Evolutionary conservation across 1,284 basidiomycete genomes (phyloP).

Genomic region (Ustilago sp.): DNA sequence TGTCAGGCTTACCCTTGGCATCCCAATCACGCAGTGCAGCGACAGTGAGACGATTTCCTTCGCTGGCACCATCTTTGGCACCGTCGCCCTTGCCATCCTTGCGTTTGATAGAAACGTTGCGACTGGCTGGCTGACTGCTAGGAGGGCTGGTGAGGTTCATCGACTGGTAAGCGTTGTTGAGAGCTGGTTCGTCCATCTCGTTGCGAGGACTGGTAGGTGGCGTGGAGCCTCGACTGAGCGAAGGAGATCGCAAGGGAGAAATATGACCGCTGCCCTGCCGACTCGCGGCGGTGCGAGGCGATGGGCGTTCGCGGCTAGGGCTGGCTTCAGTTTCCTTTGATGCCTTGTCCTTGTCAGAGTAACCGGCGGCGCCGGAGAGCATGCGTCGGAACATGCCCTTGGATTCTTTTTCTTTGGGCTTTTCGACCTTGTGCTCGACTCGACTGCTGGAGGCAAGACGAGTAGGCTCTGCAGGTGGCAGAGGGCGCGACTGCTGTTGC

Average conservation of each 20-base stretch:
- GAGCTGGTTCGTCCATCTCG: conserved; percentile 47
- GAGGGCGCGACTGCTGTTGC: conserved; percentile 7
- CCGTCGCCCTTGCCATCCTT: conserved; percentile 36
- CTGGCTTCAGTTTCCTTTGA: conserved; percentile 16
- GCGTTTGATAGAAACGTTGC: conserved; percentile 59
- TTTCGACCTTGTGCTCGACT: conserved; percentile 25
- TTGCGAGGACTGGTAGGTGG: conserved; percentile 56
- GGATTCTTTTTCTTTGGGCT: conserved; percentile 59
- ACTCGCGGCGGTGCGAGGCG: conserved; percentile 31
- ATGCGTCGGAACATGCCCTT: conserved; percentile 66
- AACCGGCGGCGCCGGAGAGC: conserved; percentile 54
- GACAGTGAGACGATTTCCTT: conserved; percentile 58
- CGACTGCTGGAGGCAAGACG: conserved; percentile 24
- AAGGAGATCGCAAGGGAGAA: conserved; percentile 52
- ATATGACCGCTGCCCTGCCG: conserved; percentile 44
- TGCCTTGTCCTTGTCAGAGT: conserved; percentile 37
- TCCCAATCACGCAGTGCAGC: conserved; percentile 67
- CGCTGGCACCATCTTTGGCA: conserved; percentile 25
- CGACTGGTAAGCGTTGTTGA: conserved; percentile 46
- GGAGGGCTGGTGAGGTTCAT: conserved; percentile 55
- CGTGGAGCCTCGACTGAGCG: conserved; percentile 46
- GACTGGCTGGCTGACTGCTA: conserved; percentile 55
- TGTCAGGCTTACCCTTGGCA: conserved; percentile 49
- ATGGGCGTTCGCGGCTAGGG: conserved; percentile 39
- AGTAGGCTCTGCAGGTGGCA: conserved; percentile 17